Base-by-base conservation (phyloP, 495 filamentous ascomycete species). In the Apodospora peruviana region DNA sequence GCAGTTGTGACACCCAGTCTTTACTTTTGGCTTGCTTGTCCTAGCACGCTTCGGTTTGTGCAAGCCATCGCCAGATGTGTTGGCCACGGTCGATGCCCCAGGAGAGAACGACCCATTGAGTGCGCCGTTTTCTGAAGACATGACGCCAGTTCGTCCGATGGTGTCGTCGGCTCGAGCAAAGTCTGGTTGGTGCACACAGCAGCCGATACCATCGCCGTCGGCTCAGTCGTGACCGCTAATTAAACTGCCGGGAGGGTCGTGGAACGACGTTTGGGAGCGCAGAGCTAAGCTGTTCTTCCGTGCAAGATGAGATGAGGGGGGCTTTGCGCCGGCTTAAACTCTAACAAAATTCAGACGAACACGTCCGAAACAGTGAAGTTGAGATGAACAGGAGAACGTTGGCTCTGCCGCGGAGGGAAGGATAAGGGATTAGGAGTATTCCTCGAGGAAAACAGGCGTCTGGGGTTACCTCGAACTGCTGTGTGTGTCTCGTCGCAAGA, bases 1-100 rank as follows among this genome's bases (percentile, higher is more conserved):
- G 77, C 77, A 80, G 64, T 74, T 77, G 48, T 64, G 70, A 57
- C 77, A 80, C 14, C 77, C 77, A 1, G 77, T 80, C 60, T 72
- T 75, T 41, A 76, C 72, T 53, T 77, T 77, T 12, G 73, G 73
- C 42, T 64, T 73, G 60, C 72, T 74, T 4, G 62, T 73, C 45
- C 70, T 63, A 17, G 62, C 60, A 27, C 68, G 66, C 53, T 62
- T 68, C 29, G 52, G 62, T 37, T 57, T 65, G 14, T 36, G 50
- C 21, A 42, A 48, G 27, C 40, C 52, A 20, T 51, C 66, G 36
- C 38, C 29, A 32, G 50, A 38, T 10, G 24, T 29, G 22, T 48
- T 41, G 22, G 23, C 22, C 25, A 14, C 21, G 20, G 38, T 14
- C 11, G 44, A 25, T 34, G 45, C 18, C 11, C 43, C 40, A 45